Evolutionary conservation across 345 rosid genomes (phyloP).

Genomic region (Eucalyptus pauciflora): DNA sequence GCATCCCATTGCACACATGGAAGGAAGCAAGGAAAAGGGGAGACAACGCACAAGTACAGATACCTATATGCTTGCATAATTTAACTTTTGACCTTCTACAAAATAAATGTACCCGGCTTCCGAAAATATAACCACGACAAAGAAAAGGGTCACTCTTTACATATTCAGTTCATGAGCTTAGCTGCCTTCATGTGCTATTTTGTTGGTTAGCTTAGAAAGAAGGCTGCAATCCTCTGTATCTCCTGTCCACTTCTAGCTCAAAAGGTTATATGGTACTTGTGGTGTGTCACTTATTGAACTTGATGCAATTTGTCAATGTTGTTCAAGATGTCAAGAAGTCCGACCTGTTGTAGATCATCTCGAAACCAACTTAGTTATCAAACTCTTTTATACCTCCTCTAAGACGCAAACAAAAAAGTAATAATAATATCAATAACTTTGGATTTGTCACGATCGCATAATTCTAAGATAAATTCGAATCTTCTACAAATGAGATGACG

Average conservation of each 20-base stretch:
- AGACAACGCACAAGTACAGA: neutral
- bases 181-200: neutral
- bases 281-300: neutral
- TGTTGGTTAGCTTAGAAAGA: neutral
- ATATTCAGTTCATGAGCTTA: neutral
- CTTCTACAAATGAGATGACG: neutral
- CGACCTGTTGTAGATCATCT: neutral
- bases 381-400: neutral
- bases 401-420: neutral
- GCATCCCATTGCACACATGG: neutral
- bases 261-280: neutral
- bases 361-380: neutral
- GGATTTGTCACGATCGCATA: fast-evolving
- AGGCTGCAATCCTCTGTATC: neutral
- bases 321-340: neutral
- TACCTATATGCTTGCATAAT: neutral
- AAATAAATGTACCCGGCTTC: neutral
- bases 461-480: fast-evolving
- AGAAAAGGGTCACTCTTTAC: neutral
- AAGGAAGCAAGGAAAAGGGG: neutral
- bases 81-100: neutral
- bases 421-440: fast-evolving
- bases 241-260: neutral
- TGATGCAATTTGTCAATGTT: neutral
- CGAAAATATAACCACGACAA: neutral